Evolutionary conservation across 2,329 filamentous ascomycete genomes (phyloP), one percentile per base, ranked within the genome.

Genomic region (Trichophyton benhamiae): DNA sequence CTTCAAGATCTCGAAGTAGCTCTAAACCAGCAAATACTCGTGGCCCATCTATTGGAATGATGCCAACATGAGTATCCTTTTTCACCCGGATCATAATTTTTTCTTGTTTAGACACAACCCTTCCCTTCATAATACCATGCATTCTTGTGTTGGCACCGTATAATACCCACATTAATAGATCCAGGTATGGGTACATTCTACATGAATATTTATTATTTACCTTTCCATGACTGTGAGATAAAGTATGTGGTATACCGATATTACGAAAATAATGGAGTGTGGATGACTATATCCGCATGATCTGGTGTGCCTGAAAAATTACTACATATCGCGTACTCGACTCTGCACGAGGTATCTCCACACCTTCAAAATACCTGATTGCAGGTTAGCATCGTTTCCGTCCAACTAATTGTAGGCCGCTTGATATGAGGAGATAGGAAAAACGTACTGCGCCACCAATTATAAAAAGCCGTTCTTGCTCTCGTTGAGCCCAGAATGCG

Each of bases 391-490:
- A 48, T 20, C n/a, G 20, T 20, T 48, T 15, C 20, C 8, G 11
- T 48, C 8, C 9, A 17, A 17, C 20, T 22, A 5, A 48, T 7
- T n/a, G 9, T 42, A n/a, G 11, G 2, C 11, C 38, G 9, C 11
- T 13, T 13, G 38, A 13, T 13, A 42, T 42, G 20, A 17, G 42
- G 11, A 13, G 5, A 27, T 13, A 22, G 13, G 15, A 53, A 52
- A 11, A 6, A 71, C 74, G 64, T 67, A 97, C 92, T 49, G 91
- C 94, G n/a, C 94, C 95, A 0, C 94, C 94, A 70, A 99, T 94
- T 63, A 99, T 96, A 71, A 99, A 99, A 4, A 97, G 78, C 62
- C 94, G 81, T 74, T 97, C 91, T 74, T 97, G 92, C 75, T 99
- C 94, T 66, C 86, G 82, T 70, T 89, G 87, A 1, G 92, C 87